A percentile compares a stretch with the other conserved stretches of the same genome.
These are phyloP conservation scores for Tulasnella sp. DNA, from an alignment of 768 basidiomycete genomes.

Conservation along the genomic window DNA sequence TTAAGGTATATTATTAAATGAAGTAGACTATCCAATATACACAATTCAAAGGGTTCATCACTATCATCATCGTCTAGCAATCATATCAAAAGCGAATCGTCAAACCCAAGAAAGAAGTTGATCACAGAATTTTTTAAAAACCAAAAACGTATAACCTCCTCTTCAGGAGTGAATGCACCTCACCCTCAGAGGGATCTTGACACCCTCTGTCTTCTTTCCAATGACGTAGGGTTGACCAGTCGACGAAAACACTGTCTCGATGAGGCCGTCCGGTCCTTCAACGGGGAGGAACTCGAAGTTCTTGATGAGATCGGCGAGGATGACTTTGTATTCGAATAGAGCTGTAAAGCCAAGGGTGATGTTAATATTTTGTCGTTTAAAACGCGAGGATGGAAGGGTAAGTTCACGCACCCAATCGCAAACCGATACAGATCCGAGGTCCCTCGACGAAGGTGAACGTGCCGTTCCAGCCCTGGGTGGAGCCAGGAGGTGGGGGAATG, in stretches of 20 bases:
- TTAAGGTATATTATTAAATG: too few species aligned
- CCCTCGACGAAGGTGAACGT: conserved; percentile 36
- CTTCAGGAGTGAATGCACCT: not conserved
- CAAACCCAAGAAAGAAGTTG: too few species aligned
- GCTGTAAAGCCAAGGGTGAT: conserved; percentile 24
- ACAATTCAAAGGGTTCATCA: too few species aligned
- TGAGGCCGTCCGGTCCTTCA: conserved; percentile 26
- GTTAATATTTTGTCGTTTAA: conserved; percentile 1
- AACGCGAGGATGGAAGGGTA: not conserved
- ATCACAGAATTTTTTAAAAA: too few species aligned
- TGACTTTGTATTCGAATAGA: conserved; percentile 34
- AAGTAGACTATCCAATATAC: too few species aligned
- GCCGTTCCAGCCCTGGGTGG: conserved; percentile 32
- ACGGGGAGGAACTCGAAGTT: conserved; percentile 28
- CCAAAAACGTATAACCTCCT: too few species aligned
- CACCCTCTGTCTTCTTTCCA: conserved; percentile 14
- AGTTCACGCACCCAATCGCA: conserved; percentile 25
- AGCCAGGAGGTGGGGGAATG: conserved; percentile 21
- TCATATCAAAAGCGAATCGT: too few species aligned
- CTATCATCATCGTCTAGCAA: too few species aligned
- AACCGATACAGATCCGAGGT: conserved; percentile 35
- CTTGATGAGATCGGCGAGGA: conserved; percentile 32
- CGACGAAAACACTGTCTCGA: conserved; percentile 12
- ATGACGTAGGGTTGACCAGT: conserved; percentile 18
- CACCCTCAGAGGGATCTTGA: conserved; percentile 15